These are phyloP conservation scores for Suillus spraguei DNA, from an alignment of 768 basidiomycete species.

Conservation along the genomic window DNA sequence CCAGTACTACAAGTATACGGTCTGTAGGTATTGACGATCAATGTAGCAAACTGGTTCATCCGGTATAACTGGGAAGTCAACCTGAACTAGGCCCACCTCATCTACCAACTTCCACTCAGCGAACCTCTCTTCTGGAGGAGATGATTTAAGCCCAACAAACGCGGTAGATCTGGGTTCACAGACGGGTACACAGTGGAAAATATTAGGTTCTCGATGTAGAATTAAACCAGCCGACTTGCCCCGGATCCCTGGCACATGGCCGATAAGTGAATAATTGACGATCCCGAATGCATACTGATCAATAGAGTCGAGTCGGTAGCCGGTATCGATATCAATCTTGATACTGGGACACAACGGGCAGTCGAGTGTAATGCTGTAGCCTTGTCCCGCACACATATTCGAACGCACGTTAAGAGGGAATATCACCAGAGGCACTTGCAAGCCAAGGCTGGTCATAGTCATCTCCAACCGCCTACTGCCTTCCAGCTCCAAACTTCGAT, in stretches of 20 bases:
- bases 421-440: background rate
- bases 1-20: background rate
- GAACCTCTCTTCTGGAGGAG: background rate
- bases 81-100: background rate
- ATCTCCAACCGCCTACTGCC: background rate
- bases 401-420: background rate
- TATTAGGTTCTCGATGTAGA: background rate
- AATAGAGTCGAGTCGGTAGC: background rate
- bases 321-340: background rate
- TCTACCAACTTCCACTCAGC: background rate
- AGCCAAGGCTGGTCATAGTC: conserved; percentile 6
- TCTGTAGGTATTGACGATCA: background rate
- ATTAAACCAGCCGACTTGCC: background rate
- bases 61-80: background rate
- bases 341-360: background rate
- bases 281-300: background rate
- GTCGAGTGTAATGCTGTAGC: background rate
- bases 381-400: background rate
- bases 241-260: background rate
- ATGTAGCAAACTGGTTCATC: conserved; percentile 2
- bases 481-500: background rate
- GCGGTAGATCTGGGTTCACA: background rate
- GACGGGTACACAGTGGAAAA: background rate
- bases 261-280: background rate
- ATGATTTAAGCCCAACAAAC: background rate